Percentiles rank a stretch among this genome's conserved stretches.
Conservation (phyloP, 1,284 basidiomycete genomes). For the Ceratobasidium sp. region DNA sequence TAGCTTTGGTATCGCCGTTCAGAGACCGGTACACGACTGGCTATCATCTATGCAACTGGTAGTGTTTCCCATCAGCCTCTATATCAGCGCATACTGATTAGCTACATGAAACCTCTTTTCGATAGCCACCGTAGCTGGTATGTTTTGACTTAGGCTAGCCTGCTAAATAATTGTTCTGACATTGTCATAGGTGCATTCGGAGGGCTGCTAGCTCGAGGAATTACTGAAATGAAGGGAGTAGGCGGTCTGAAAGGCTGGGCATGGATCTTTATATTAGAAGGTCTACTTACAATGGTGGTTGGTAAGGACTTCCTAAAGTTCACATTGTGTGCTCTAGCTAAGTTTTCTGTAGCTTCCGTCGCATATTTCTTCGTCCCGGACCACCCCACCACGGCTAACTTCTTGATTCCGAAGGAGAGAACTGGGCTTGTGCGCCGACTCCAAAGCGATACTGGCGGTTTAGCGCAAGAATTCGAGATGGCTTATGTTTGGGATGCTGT, state of each 20-base stretch:
- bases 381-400: constrained; percentile 71
- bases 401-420: constrained; percentile 65
- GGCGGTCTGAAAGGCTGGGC: constrained; percentile 69
- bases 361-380: constrained; percentile 72
- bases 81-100: constrained; percentile 1
- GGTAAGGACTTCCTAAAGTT: constrained; percentile 53
- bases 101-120: no score
- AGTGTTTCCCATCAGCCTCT: no score
- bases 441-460: constrained; percentile 64
- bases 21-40: constrained; percentile 43
- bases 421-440: constrained; percentile 64
- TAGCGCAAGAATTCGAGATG: constrained; percentile 65
- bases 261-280: constrained; percentile 85
- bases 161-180: no score
- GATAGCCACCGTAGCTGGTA: no score
- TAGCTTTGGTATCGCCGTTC: constrained; percentile 58
- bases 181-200: constrained; percentile 70
- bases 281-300: constrained; percentile 72
- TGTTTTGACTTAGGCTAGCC: no score
- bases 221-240: constrained; percentile 75
- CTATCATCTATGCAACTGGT: constrained; percentile 42
- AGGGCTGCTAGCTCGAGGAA: constrained; percentile 73
- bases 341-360: constrained; percentile 53
- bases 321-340: background rate
- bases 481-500: constrained; percentile 65